Percentiles rank a stretch among this genome's conserved stretches.
Evolutionary conservation across 129 eudicot genomes (phyloP).

Genomic region (Deinandra increscens): DNA sequence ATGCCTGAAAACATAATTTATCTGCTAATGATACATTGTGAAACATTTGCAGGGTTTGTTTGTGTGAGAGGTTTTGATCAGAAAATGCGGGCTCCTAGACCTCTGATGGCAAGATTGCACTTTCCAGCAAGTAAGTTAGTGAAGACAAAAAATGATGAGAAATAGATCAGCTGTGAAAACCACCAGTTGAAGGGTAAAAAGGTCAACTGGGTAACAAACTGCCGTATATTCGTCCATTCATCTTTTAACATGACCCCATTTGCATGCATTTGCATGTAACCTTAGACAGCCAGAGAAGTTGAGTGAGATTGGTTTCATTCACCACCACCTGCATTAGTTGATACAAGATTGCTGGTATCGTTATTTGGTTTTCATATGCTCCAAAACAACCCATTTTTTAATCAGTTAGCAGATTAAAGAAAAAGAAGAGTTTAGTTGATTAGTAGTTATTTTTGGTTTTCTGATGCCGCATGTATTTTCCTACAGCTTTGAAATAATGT

Average conservation of each 20-base stretch:
- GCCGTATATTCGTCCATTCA: constrained; percentile 36
- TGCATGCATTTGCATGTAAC: constrained; percentile 31
- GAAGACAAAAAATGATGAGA: constrained; percentile 48
- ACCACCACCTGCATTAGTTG: constrained; percentile 31
- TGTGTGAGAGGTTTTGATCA: constrained; percentile 91
- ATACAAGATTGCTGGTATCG: constrained; percentile 30
- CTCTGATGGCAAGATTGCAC: constrained; percentile 81
- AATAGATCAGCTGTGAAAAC: constrained; percentile 21
- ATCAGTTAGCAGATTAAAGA: constrained; percentile 34
- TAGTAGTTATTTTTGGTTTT: constrained; percentile 24
- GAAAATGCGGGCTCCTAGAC: constrained; percentile 63
- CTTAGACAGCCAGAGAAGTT: constrained; percentile 37
- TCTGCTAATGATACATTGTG: background rate
- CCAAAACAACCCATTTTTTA: constrained; percentile 49
- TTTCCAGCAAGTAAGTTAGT: constrained; percentile 67
- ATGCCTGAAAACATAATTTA: background rate
- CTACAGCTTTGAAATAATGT: constrained; percentile 33
- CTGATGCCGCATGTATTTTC: constrained; percentile 35
- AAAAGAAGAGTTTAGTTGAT: constrained; percentile 38
- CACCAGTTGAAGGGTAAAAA: constrained; percentile 28
- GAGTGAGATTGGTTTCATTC: constrained; percentile 29
- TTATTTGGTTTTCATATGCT: constrained; percentile 45
- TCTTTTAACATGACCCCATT: constrained; percentile 38
- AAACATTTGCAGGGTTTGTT: constrained; percentile 63
- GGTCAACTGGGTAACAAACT: constrained; percentile 43